These are phyloP conservation scores for Yamadazyma philogaea DNA, from an alignment of 805 yeast species.

Conservation along the genomic window DNA sequence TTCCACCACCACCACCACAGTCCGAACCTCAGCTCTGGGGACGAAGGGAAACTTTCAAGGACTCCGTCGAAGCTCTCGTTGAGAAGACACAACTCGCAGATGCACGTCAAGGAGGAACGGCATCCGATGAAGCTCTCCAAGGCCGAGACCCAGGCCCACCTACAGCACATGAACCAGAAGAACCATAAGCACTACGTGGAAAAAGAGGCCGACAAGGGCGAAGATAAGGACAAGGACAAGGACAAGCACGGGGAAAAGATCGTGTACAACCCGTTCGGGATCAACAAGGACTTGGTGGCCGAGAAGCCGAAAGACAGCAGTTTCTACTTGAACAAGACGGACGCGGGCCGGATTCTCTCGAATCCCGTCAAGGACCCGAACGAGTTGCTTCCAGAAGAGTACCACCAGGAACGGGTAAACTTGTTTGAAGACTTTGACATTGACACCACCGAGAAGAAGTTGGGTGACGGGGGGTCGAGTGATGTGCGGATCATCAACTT, in stretches of 20 bases:
- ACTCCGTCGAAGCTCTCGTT: constrained; percentile 20
- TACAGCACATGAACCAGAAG: constrained; percentile 30
- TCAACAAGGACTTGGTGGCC: constrained; percentile 30
- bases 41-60: constrained; percentile 39
- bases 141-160: constrained; percentile 38
- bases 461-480: constrained; percentile 75
- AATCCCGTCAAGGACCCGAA: constrained; percentile 68
- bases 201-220: constrained; percentile 4
- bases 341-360: constrained; percentile 49
- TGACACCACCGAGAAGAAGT: constrained; percentile 39
- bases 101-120: constrained; percentile 2
- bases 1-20: constrained; percentile 19
- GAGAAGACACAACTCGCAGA: constrained; percentile 19
- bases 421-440: constrained; percentile 55
- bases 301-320: constrained; percentile 27
- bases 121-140: constrained; percentile 18
- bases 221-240: constrained; percentile 5
- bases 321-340: constrained; percentile 31
- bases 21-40: neutral
- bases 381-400: constrained; percentile 52
- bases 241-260: constrained; percentile 37
- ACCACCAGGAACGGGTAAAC: constrained; percentile 46
- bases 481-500: constrained; percentile 50
- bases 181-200: constrained; percentile 17
- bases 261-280: constrained; percentile 66